Percentiles rank a stretch among this genome's conserved stretches.
phyloP scores from a whole-genome alignment of 179 eudicot genomes.

The Heliamphora pulchella region DNA sequence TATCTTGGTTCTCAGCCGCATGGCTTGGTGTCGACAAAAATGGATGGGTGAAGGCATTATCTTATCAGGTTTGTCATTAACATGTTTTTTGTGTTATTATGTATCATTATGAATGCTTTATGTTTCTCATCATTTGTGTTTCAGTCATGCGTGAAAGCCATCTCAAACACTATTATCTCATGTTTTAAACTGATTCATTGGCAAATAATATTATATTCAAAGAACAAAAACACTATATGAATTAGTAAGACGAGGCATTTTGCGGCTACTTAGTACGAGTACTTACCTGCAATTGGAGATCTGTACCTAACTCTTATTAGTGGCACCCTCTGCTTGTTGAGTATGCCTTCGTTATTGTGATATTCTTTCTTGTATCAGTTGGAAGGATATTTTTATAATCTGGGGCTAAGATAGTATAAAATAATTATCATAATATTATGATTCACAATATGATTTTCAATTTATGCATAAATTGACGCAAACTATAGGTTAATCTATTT shows the following conservation, averaged over 20 bases:
- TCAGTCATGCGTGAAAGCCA: not conserved
- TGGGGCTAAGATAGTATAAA: too few relatives aligned
- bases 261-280: not conserved
- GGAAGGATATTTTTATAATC: too few relatives aligned
- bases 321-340: not conserved
- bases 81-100: not conserved
- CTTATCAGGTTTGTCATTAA: slow-evolving; percentile 65
- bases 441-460: too few relatives aligned
- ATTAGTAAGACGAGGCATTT: not conserved
- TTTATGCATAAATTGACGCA: too few relatives aligned
- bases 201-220: not conserved
- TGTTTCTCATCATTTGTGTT: not conserved
- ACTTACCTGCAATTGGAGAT: not conserved
- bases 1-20: slow-evolving; percentile 78
- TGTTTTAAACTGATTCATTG: not conserved
- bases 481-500: too few relatives aligned
- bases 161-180: not conserved
- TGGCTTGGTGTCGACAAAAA: slow-evolving; percentile 85
- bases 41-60: slow-evolving; percentile 79
- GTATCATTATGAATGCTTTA: not conserved
- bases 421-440: too few relatives aligned
- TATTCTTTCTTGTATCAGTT: too few relatives aligned
- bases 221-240: not conserved
- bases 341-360: too few relatives aligned
- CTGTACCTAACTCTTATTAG: not conserved